Evolutionary conservation across 257 asterid genomes (phyloP).

Genomic region (Nicotiana sylvestris): DNA sequence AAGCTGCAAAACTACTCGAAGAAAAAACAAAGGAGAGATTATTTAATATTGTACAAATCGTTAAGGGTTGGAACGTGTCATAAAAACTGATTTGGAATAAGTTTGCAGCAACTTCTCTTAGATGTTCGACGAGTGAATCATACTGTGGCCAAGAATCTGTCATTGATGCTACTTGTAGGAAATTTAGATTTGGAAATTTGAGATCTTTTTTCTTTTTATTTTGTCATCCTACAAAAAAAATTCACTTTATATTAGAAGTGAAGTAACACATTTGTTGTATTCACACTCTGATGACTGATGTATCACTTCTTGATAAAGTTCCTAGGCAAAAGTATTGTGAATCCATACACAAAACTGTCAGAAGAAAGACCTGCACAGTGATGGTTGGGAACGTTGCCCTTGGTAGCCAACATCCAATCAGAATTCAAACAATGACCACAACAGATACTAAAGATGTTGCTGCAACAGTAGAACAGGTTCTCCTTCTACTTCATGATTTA

Average conservation of each 20-base stretch:
- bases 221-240: neutral
- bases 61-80: neutral
- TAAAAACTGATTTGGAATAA: neutral
- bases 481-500: slow-evolving; percentile 2
- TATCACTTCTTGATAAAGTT: slow-evolving; percentile 43
- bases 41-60: neutral
- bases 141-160: neutral
- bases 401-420: slow-evolving; percentile 96
- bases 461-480: slow-evolving; percentile 94
- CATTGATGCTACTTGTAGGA: neutral
- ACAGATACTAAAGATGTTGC: slow-evolving; percentile 97
- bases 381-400: slow-evolving; percentile 97
- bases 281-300: slow-evolving; percentile 17
- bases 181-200: neutral
- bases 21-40: neutral
- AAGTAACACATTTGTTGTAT: neutral
- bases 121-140: neutral
- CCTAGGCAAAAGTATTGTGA: slow-evolving; percentile 96
- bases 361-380: slow-evolving; percentile 91
- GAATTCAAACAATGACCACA: slow-evolving; percentile 98
- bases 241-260: neutral
- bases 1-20: neutral
- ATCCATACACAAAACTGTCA: slow-evolving; percentile 73
- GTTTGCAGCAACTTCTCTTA: neutral
- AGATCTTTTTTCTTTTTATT: neutral